Evolutionary conservation across 805 yeast species (phyloP), one percentile per base, ranked within the genome.

Genomic region (Metschnikowia lochheadii): DNA sequence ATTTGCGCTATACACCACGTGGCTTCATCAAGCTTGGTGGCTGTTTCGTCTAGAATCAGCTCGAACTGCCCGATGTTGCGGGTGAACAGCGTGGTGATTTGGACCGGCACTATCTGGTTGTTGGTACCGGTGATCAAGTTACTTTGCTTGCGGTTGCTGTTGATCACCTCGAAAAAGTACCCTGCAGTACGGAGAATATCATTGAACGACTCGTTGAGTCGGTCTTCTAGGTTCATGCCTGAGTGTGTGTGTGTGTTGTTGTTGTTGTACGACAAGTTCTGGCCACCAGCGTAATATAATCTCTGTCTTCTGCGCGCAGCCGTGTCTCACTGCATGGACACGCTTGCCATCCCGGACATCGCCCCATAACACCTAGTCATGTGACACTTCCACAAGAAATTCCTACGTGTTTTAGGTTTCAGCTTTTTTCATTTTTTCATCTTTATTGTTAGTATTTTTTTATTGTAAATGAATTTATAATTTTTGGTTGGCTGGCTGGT

Each of bases 1-100:
- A 73, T 73, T 51, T 67, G 72, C 49, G 67, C 76, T 4, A 73
- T 60, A 49, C 77, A 73, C 78, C 78, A 73, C 36, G 63, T 60
- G 2, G 76, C 71, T 46, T 73, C 77, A 55, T 72, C 73, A 53
- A 73, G 68, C 54, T 72, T 72, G 48, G 64, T 52, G 10, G 68
- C 62, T 2, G 77, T 69, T 6, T 73, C 77, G 54, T 73, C 78
- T n/a, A 73, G 62, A 31, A 72, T 64, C 49, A 65, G 74, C 52
- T 73, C 77, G 50, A 73, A 73, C 42, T 65, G 66, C 39, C 62
- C 55, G n/a, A 73, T 63, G 52, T 67, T 66, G 42, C 56, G 58
- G 11, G 69, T 56, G 21, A 73, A 60, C 52, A 71, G 76, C 10
- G 63, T 60, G 11, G 69, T 67, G 23, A 73, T 67, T 17, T 65